Base-by-base conservation (phyloP, 257 asterid species). In the Solanum boliviense region DNA sequence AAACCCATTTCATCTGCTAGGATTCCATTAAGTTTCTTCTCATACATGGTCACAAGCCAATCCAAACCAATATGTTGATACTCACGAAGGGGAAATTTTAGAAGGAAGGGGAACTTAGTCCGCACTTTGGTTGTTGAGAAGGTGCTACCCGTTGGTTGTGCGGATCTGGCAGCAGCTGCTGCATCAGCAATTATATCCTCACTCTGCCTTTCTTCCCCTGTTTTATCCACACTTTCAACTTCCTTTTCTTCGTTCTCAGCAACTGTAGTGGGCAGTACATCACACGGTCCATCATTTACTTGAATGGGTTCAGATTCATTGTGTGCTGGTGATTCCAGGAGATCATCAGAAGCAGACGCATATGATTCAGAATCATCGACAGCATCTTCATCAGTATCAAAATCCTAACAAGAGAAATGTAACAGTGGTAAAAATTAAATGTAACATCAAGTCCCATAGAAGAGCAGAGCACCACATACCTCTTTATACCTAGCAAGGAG, bases 1-100 rank as follows among this genome's bases (percentile, higher is more conserved):
- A 97, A 90, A 38, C 99, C 99, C 99, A 97, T 97, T 94, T 97
- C 99, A 92, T 97, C 99, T 86, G 99, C 99, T 90, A 97, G 95
- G 90, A 97, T 97, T 86, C 99, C 99, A 88, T 97, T 97, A 68
- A 97, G 98, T 89, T 98, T 96, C 94, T 97, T 94, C 95, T 97
- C 99, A 86, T 97, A 97, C 99, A 97, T 95, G 83, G 99, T 96
- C 79, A 96, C 99, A 84, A 97, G 98, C 99, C 99, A 97, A 92
- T 97, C 99, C 95, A 97, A 90, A 87, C 99, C 99, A 87, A 97
- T 97, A 89, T 97, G 99, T 79, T 97, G 99, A 93, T 97, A 97
- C 93, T 97, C 99, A 60, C 99, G 99, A 86, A 97, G 94, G 41
- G 99, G 95, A 94, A 91, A 97, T 94, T 97, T 97, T 76, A 97